A percentile compares a stretch with the other conserved stretches of the same genome.
These are phyloP conservation scores for Citrus trifoliata DNA, from an alignment of 345 rosid species.

Conservation along the genomic window DNA sequence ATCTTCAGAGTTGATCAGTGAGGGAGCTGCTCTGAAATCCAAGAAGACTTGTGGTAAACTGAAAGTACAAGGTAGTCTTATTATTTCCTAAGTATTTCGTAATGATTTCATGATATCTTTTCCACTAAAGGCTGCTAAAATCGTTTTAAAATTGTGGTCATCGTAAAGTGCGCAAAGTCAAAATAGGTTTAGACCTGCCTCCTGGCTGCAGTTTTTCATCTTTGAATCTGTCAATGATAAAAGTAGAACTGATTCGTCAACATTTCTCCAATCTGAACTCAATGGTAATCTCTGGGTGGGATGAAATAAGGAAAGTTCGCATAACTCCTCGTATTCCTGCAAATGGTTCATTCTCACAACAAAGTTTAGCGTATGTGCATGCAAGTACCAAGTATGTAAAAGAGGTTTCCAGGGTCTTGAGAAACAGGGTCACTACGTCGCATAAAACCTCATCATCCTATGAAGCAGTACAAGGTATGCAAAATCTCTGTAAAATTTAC, in stretches of 20 bases:
- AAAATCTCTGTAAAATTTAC: not conserved
- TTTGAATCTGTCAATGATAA: constrained; percentile 46
- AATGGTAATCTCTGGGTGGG: constrained; percentile 62
- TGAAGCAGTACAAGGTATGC: constrained; percentile 77
- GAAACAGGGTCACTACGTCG: constrained; percentile 60
- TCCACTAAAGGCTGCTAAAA: constrained; percentile 6
- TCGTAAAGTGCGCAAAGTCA: constrained; percentile 74
- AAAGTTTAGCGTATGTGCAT: constrained; percentile 78
- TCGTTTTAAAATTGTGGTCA: constrained; percentile 18
- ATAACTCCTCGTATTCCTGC: constrained; percentile 56
- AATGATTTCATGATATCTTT: constrained; percentile 2
- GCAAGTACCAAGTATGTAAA: constrained; percentile 82
- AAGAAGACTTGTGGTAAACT: constrained; percentile 80
- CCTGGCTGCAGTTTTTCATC: constrained; percentile 75
- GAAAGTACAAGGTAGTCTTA: constrained; percentile 73
- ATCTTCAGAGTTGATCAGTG: constrained; percentile 57
- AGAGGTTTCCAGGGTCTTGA: constrained; percentile 78
- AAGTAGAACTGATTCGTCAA: constrained; percentile 50
- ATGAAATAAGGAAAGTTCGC: constrained; percentile 54
- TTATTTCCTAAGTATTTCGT: not conserved
- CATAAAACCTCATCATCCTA: constrained; percentile 64
- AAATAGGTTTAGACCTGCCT: constrained; percentile 65
- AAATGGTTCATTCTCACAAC: constrained; percentile 68
- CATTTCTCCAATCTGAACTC: constrained; percentile 53
- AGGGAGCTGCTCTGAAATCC: constrained; percentile 60